Evolutionary conservation across 371 early-diverging fungal species (phyloP), one percentile per base, ranked within the genome.

Genomic region (Mucor circinelloides): DNA sequence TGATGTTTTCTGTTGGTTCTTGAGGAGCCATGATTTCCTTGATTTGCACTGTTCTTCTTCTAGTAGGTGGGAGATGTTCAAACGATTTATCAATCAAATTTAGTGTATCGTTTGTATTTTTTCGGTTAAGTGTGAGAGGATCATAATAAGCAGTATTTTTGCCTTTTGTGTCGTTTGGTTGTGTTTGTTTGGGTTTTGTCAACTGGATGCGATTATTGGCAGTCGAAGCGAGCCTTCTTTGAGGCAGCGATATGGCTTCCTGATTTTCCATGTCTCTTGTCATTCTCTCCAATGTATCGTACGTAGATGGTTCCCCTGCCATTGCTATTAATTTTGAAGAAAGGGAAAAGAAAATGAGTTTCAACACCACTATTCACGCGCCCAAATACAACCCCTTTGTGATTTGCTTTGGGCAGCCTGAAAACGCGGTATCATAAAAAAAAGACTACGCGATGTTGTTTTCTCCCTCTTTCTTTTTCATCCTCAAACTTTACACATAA

Each of bases 41-140:
- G 15, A 30, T 8, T 42, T 60, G 60, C 19, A 60, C 23, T 36
- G 55, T 58, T 70, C 70, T 23, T 65, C 65, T 58, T 58, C 38
- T 44, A 9, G 31, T 1, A 56, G 57, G 57, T n/a, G 57, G 32
- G 9, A 56, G 0, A 13, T 19, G 25, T 30, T 32, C 57, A 3
- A 56, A 31, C 25, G 57, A 56, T 10, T 6, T 32, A 9, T 56
- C 57, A 1, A 56, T 32, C n/a, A 56, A 8, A 4, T 25, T 32
- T 2, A 56, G 12, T 12, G 57, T 6, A 56, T 52, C 25, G 13
- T 27, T 52, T 13, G 52, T 25, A 25, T 23, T 15, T 12, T 25
- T 21, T 25, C 27, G 52, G 15, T 17, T 17, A 40, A 40, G 40
- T 0, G 17, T 0, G 3, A 17, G 17, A 40, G 52, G 52, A 48